Evolutionary conservation across 495 filamentous ascomycete species (phyloP).

Genomic region (Beverwykella pulmonaria): DNA sequence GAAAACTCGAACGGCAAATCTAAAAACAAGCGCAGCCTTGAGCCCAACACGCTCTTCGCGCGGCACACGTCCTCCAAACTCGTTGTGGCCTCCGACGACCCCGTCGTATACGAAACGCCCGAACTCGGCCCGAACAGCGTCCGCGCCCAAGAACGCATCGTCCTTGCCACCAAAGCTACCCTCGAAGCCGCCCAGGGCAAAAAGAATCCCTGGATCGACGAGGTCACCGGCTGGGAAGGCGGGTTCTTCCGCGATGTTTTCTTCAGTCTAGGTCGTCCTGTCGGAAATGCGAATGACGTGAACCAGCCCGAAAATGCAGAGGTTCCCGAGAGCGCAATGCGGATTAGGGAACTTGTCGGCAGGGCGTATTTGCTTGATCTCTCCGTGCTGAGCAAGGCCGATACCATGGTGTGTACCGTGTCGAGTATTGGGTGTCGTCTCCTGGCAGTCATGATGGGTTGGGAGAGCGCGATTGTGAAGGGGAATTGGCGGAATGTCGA

Average conservation of each 20-base stretch:
- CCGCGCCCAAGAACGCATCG: conserved; percentile 67
- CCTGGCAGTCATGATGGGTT: conserved; percentile 77
- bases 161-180: conserved; percentile 61
- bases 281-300: conserved; percentile 39
- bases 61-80: conserved; percentile 45
- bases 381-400: conserved; percentile 64
- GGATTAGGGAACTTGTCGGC: conserved; percentile 65
- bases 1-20: conserved; percentile 24
- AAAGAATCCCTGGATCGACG: conserved; percentile 62
- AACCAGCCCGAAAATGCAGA: conserved; percentile 22
- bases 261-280: conserved; percentile 60
- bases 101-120: conserved; percentile 60
- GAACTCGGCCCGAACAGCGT: conserved; percentile 54
- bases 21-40: conserved; percentile 18
- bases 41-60: not conserved
- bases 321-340: conserved; percentile 56
- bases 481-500: conserved; percentile 74
- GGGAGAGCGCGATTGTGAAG: conserved; percentile 63
- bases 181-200: conserved; percentile 45
- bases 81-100: conserved; percentile 72
- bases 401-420: conserved; percentile 67
- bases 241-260: conserved; percentile 73
- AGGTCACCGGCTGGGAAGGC: conserved; percentile 72
- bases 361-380: conserved; percentile 73
- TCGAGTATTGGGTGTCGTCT: conserved; percentile 67